These are phyloP conservation scores for Blastomyces percursus DNA, from an alignment of 2,329 filamentous ascomycete species.

Conservation along the genomic window DNA sequence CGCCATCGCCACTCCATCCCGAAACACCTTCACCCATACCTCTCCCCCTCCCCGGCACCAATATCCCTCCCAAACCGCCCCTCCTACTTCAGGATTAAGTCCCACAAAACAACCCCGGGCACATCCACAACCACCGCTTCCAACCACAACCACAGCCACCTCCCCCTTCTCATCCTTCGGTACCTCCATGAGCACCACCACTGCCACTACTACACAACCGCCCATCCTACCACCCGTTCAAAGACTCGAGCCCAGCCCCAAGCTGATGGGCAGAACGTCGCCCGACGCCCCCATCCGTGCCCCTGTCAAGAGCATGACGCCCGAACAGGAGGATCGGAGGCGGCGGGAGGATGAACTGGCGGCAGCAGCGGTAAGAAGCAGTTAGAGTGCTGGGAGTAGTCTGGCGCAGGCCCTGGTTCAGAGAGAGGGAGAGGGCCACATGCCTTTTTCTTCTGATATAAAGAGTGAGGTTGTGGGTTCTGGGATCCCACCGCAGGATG, in stretches of 20 bases:
- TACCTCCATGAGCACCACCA: slow-evolving; percentile 9
- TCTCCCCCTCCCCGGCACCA: slow-evolving; percentile 25
- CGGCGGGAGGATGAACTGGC: slow-evolving; percentile 28
- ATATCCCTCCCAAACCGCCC: slow-evolving; percentile 23
- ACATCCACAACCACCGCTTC: slow-evolving; percentile 18
- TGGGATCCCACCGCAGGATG: background rate
- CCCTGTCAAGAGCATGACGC: slow-evolving; percentile 35
- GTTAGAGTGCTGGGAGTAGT: background rate
- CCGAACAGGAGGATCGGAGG: slow-evolving; percentile 33
- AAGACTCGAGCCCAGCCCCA: slow-evolving; percentile 33
- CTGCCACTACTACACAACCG: slow-evolving; percentile 7
- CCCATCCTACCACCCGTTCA: slow-evolving; percentile 33
- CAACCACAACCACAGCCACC: background rate
- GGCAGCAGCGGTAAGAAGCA: slow-evolving; percentile 2
- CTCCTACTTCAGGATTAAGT: slow-evolving; percentile 35
- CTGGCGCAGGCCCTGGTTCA: background rate
- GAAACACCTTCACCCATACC: slow-evolving; percentile 22
- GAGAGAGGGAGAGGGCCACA: background rate
- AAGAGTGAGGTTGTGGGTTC: background rate
- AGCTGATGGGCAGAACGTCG: slow-evolving; percentile 34
- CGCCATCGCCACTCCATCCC: slow-evolving; percentile 20
- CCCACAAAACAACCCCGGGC: slow-evolving; percentile 37
- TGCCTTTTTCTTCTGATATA: background rate
- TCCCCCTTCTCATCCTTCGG: slow-evolving; percentile 5
- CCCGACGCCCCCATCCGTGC: slow-evolving; percentile 33